Evolutionary conservation across 2,329 filamentous ascomycete species (phyloP).

Genomic region (Colletotrichum abscissum): DNA sequence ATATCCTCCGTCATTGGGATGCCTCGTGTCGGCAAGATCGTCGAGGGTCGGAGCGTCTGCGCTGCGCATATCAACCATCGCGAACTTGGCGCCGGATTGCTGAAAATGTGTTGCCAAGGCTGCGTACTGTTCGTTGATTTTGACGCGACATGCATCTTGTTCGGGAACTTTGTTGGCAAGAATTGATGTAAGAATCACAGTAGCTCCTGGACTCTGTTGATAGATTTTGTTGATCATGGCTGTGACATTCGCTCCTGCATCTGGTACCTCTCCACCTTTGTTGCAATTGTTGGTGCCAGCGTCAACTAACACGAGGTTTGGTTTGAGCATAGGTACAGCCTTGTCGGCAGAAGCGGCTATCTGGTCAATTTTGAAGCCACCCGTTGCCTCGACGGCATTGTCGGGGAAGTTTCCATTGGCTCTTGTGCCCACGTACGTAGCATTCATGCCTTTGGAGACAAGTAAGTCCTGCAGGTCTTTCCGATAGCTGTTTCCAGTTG

Average conservation of each 20-base stretch:
- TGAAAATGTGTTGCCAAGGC: slow-evolving; percentile 16
- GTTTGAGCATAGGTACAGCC: slow-evolving; percentile 24
- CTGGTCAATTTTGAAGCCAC: slow-evolving; percentile 24
- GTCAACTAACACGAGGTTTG: slow-evolving; percentile 39
- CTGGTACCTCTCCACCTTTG: slow-evolving; percentile 23
- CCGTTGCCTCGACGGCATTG: slow-evolving; percentile 28
- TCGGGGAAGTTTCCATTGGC: slow-evolving; percentile 23
- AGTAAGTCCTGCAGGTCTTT: slow-evolving; percentile 41
- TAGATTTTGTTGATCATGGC: slow-evolving; percentile 34
- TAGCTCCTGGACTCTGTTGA: slow-evolving; percentile 32
- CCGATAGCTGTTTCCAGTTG: slow-evolving; percentile 52
- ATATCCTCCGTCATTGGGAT: slow-evolving; percentile 33
- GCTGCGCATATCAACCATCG: slow-evolving; percentile 38
- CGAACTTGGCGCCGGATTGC: slow-evolving; percentile 32
- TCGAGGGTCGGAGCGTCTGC: slow-evolving; percentile 30
- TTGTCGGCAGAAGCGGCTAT: slow-evolving; percentile 20
- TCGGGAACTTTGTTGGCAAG: slow-evolving; percentile 28
- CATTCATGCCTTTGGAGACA: slow-evolving; percentile 15
- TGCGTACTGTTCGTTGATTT: slow-evolving; percentile 36
- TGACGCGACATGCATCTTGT: slow-evolving; percentile 34
- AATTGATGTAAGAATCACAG: slow-evolving; percentile 25
- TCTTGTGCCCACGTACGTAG: slow-evolving; percentile 18
- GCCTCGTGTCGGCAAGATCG: slow-evolving; percentile 32
- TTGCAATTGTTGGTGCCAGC: slow-evolving; percentile 40
- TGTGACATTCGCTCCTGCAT: slow-evolving; percentile 28